Evolutionary conservation across 345 rosid species (phyloP).

Genomic region (Eucalyptus cladocalyx): DNA sequence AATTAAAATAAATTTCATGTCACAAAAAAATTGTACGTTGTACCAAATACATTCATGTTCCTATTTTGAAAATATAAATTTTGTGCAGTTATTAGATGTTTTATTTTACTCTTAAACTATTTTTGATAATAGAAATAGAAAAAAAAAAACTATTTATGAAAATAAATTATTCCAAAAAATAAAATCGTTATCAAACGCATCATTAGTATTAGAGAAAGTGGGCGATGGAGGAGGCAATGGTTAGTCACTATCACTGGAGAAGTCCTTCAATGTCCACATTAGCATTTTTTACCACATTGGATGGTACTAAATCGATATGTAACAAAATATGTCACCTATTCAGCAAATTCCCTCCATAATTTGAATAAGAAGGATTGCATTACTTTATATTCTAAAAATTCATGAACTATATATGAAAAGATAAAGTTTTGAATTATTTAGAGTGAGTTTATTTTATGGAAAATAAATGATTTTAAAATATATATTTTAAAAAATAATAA

Average conservation of each 20-base stretch:
- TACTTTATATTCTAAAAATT: neutral
- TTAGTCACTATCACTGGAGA: accelerated
- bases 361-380: neutral
- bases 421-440: neutral
- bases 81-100: accelerated
- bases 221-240: accelerated
- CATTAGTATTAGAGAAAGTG: too few relatives aligned
- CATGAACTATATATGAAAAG: neutral
- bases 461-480: too few relatives aligned
- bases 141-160: accelerated
- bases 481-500: accelerated
- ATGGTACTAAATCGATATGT: neutral
- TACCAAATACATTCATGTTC: too few relatives aligned
- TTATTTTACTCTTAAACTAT: accelerated
- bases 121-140: too few relatives aligned
- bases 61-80: accelerated
- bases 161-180: accelerated
- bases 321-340: neutral
- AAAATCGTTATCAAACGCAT: accelerated
- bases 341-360: neutral
- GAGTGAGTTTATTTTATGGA: accelerated
- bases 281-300: neutral
- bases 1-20: too few relatives aligned
- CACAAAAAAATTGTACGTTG: accelerated
- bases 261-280: neutral